Evolutionary conservation across 2,329 filamentous ascomycete species (phyloP).

Genomic region (Claviceps quebecensis): DNA sequence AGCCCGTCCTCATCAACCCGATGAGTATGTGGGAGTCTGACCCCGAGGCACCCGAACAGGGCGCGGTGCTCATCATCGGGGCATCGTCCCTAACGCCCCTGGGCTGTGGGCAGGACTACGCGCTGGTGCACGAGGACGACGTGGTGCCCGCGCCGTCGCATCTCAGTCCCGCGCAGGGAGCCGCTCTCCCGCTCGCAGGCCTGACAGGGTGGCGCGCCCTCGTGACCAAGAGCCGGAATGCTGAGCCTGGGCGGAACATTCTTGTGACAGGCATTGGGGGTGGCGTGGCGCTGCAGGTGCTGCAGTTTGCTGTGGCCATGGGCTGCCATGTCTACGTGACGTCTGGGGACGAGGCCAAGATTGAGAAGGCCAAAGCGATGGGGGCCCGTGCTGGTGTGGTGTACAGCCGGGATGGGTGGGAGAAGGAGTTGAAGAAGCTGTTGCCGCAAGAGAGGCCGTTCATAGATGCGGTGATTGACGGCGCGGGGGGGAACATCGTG

Average conservation of each 20-base stretch:
- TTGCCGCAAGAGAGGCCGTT: conserved; percentile 53
- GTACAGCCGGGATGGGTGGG: conserved; percentile 71
- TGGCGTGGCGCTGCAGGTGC: conserved; percentile 70
- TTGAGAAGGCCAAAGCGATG: conserved; percentile 54
- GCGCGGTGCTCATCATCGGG: conserved; percentile 47
- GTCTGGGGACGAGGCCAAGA: conserved; percentile 59
- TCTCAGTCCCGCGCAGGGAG: conserved; percentile 58
- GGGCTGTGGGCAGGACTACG: conserved; percentile 63
- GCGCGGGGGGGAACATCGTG: conserved; percentile 78
- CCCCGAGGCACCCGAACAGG: conserved; percentile 59
- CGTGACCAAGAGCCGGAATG: conserved; percentile 56
- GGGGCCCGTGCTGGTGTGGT: conserved; percentile 72
- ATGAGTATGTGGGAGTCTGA: conserved; percentile 62
- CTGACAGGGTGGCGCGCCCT: conserved; percentile 81
- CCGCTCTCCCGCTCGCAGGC: conserved; percentile 72
- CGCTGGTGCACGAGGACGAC: conserved; percentile 55
- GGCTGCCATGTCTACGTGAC: conserved; percentile 74
- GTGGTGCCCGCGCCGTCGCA: conserved; percentile 60
- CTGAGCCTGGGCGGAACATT: conserved; percentile 54
- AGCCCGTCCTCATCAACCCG: conserved; percentile 67
- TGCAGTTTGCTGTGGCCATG: conserved; percentile 64
- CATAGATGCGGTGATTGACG: conserved; percentile 77
- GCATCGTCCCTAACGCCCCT: conserved; percentile 45
- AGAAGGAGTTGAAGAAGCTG: conserved; percentile 52
- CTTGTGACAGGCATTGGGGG: conserved; percentile 86